Evolutionary conservation across 345 rosid species (phyloP).

Genomic region (Salix arbutifolia): DNA sequence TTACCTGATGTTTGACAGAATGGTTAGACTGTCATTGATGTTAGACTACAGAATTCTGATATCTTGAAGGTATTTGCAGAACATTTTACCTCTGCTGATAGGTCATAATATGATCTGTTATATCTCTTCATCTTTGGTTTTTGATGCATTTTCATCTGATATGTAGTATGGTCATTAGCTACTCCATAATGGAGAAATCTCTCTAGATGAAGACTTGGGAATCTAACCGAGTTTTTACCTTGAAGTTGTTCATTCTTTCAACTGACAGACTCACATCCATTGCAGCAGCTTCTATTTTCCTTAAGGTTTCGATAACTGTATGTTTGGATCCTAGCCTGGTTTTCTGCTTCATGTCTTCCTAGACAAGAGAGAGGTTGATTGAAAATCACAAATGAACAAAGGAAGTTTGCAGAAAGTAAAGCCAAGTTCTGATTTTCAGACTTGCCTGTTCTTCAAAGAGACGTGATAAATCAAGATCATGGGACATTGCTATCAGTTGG

Average conservation of each 20-base stretch:
- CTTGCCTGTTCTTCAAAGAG: slow-evolving; percentile 80
- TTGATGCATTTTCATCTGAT: slow-evolving; percentile 66
- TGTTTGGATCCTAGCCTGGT: slow-evolving; percentile 66
- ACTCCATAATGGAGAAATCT: not conserved
- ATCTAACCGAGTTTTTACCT: slow-evolving; percentile 34
- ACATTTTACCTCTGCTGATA: slow-evolving; percentile 68
- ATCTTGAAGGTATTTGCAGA: not conserved
- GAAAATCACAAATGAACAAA: slow-evolving; percentile 3
- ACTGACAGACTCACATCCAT: slow-evolving; percentile 53
- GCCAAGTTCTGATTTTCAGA: slow-evolving; percentile 3
- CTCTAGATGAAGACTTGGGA: slow-evolving; percentile 1
- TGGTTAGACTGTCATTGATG: slow-evolving; percentile 10
- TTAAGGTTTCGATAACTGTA: slow-evolving; percentile 62
- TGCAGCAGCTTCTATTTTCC: slow-evolving; percentile 83
- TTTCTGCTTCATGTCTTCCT: slow-evolving; percentile 67
- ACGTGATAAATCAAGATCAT: slow-evolving; percentile 87
- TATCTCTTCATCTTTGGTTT: slow-evolving; percentile 52
- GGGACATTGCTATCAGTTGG: slow-evolving; percentile 87
- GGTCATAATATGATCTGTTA: slow-evolving; percentile 51
- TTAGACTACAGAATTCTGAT: not conserved
- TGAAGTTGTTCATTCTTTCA: slow-evolving; percentile 50
- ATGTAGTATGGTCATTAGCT: not conserved
- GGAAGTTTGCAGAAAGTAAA: not conserved
- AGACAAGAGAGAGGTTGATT: slow-evolving; percentile 1
- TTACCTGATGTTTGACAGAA: slow-evolving; percentile 42